Base-by-base conservation (phyloP, 2,329 filamentous ascomycete species). In the Colletotrichum higginsianum region DNA sequence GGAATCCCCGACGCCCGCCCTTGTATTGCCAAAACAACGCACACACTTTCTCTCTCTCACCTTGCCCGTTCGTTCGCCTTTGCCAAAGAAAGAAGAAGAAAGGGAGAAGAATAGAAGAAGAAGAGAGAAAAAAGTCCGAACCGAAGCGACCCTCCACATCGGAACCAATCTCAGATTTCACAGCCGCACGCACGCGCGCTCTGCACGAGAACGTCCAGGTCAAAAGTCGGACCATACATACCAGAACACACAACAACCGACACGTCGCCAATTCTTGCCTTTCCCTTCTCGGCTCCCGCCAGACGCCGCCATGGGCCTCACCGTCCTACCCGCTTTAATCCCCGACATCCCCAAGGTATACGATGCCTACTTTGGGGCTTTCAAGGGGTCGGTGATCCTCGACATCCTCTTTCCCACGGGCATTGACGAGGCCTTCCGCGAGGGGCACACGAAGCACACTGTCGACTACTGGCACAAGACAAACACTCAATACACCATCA, bases 331-430 rank as follows among this genome's bases (percentile, higher is more conserved):
- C 46, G 84, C 84, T 23, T 77, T 86, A 49, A 82, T 85, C 66
- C 81, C 83, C 16, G 85, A 86, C 75, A 85, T 86, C 75, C 79
- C 80, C 42, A 77, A 78, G 44, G 79, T 86, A 44, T 87, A 86
- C 79, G 81, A 86, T 71, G 79, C 82, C 61, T 86, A 86, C 78
- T 86, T 86, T 50, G 69, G 46, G n/a, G 82, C 84, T 42, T 86
- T 86, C 78, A 78, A 81, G 62, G 79, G 81, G 67, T 77, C 77
- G 11, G 71, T 82, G 26, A 83, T 86, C 70, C 79, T 84, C 55
- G 78, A 82, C 35, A 79, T 85, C n/a, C 76, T 86, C n/a, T 86
- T 85, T 69, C 82, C 85, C 0, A 73, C 67, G 18, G 78, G 79
- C 42, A 73, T 78, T 62, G 77, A 80, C 46, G 78, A 80, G 3